Base-by-base conservation (phyloP, 2,329 filamentous ascomycete species). In the Fusarium illudens region DNA sequence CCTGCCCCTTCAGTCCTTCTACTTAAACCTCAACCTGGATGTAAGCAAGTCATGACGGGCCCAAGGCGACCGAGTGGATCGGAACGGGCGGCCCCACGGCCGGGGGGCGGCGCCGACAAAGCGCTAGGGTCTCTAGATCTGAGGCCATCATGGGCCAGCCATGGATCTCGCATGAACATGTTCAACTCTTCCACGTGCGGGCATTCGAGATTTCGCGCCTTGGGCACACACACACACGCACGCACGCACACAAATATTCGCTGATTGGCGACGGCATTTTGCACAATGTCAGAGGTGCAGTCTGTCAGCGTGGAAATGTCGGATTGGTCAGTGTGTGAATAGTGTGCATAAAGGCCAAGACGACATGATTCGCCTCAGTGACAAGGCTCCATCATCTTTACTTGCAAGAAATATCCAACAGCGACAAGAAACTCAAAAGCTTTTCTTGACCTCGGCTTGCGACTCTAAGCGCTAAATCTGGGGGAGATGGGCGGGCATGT, bases 91-190 rank as follows among this genome's bases (percentile, higher is more conserved):
- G 58, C 59, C 44, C 66, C 58, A 32, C 51, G 58, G 46, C 39
- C 58, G 55, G 44, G 42, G n/a, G 54, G 55, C 56, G 55, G 34
- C 58, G 33, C 51, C 58, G 58, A 49, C 8, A 13, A 27, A 46
- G 62, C 58, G 42, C 66, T 60, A 66, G 66, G 66, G 48, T 53
- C 39, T 54, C 29, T 64, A 60, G 66, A 63, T 70, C 52, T 67
- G 62, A 68, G 50, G 58, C 49, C 62, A 68, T 67, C 65, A 42
- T 67, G 51, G 42, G 29, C 30, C 39, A 20, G 60, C 42, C n/a
- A 62, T 66, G 65, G 65, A 54, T 48, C 51, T 68, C 49, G 57
- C 44, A 59, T 66, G 57, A 53, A 54, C 42, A 54, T 44, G 25
- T 15, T 19, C 20, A 48, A 48, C 13, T 39, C 22, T 25, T 53